Conservation (phyloP, 345 rosid species). For the Firmiana major region DNA sequence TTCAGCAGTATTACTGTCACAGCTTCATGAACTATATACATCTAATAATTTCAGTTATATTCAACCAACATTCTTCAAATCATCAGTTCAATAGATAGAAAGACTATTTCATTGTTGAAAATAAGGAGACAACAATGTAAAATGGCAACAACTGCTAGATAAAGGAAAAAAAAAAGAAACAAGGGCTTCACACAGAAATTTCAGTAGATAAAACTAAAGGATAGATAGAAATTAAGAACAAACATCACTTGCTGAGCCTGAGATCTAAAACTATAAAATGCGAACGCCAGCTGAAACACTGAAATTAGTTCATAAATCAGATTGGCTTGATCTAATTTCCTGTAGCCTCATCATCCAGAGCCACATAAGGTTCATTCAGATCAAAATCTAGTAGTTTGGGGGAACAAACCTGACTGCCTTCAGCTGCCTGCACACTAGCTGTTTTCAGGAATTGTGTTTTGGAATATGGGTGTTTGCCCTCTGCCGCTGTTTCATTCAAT, state of each 20-base stretch:
- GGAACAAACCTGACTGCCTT: constrained; percentile 12
- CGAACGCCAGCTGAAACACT: not conserved
- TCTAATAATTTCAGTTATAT: not conserved
- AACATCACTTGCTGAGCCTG: too few relatives aligned
- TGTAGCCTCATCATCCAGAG: not conserved
- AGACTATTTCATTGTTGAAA: not conserved
- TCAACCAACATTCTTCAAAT: not conserved
- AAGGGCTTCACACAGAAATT: not conserved
- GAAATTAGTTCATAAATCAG: not conserved
- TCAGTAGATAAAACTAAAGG: not conserved
- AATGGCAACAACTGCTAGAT: not conserved
- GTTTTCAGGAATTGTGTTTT: not conserved
- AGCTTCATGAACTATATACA: not conserved
- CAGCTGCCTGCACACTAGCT: not conserved
- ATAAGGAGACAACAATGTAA: not conserved
- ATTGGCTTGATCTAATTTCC: not conserved
- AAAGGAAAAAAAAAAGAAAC: not conserved
- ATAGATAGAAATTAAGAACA: too few relatives aligned
- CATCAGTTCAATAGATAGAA: not conserved
- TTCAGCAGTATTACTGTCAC: not conserved
- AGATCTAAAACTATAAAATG: too few relatives aligned
- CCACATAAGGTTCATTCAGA: constrained; percentile 31
- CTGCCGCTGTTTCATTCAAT: not conserved
- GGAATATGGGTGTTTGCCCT: not conserved
- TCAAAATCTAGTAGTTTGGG: constrained; percentile 20